phyloP scores from a whole-genome alignment of 805 yeast species.

The Schizosaccharomyces osmophilus region DNA sequence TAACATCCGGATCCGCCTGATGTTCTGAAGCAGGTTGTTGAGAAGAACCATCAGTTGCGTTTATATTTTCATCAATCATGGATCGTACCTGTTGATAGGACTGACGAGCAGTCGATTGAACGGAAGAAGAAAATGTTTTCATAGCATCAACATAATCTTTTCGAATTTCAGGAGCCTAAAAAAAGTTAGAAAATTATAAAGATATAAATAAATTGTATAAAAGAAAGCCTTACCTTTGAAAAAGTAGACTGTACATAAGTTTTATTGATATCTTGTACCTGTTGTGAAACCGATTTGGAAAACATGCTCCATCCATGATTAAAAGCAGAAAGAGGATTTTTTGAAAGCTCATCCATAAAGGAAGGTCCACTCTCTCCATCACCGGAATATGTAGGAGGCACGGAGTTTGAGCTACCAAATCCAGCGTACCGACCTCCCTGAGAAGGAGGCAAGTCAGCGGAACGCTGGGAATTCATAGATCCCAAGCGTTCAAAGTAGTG shows the following conservation, averaged over 20 bases:
- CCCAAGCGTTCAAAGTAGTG: slow-evolving; percentile 64
- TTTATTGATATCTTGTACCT: slow-evolving; percentile 67
- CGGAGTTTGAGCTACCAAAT: slow-evolving; percentile 34
- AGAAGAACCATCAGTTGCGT: neutral
- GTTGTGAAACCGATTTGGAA: slow-evolving; percentile 60
- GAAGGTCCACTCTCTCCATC: slow-evolving; percentile 3
- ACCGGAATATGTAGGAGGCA: slow-evolving; percentile 5
- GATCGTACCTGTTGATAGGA: neutral
- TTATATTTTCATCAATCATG: neutral
- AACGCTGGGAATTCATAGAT: slow-evolving; percentile 40
- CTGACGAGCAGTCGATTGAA: neutral
- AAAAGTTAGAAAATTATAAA: neutral
- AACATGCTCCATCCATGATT: slow-evolving; percentile 87
- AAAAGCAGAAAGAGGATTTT: slow-evolving; percentile 79
- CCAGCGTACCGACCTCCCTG: slow-evolving; percentile 87
- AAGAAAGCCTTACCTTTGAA: slow-evolving; percentile 26
- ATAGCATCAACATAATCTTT: neutral
- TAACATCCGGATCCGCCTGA: too few relatives aligned
- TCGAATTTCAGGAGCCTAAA: neutral
- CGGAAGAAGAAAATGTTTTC: neutral
- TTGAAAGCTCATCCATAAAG: slow-evolving; percentile 15
- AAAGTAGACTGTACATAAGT: slow-evolving; percentile 78
- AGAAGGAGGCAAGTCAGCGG: slow-evolving; percentile 65
- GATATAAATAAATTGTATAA: neutral
- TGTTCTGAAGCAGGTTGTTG: too few relatives aligned